phyloP scores from a whole-genome alignment of 768 basidiomycete genomes.

The Royoungia palumana region DNA sequence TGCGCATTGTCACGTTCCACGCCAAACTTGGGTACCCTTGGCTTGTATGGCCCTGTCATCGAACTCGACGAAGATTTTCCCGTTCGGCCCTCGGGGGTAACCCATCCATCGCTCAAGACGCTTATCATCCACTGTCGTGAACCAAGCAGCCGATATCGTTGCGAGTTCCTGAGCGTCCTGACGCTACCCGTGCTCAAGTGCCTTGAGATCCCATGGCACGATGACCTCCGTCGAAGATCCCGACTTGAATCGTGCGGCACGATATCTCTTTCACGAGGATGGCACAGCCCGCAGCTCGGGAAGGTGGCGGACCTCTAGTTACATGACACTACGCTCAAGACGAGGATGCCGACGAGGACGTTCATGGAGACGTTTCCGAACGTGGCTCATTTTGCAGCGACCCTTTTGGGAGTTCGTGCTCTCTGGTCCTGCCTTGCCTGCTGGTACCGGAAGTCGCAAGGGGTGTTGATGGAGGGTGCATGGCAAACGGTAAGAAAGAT shows the following conservation, averaged over 20 bases:
- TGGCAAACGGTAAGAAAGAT: conserved; percentile 9
- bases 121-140: conserved; percentile 16
- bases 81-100: neutral
- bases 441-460: neutral
- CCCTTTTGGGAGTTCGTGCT: conserved; percentile 9
- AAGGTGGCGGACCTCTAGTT: conserved; percentile 10
- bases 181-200: conserved; percentile 4
- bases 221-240: conserved; percentile 12
- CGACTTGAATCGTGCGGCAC: neutral
- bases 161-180: conserved; percentile 10
- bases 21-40: conserved; percentile 6
- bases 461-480: conserved; percentile 1
- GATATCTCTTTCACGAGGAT: conserved; percentile 11
- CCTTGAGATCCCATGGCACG: conserved; percentile 19
- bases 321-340: conserved; percentile 6
- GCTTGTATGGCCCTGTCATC: conserved; percentile 16
- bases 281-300: conserved; percentile 10
- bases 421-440: neutral
- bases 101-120: conserved; percentile 6
- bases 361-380: conserved; percentile 16
- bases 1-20: conserved; percentile 11
- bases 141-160: conserved; percentile 14
- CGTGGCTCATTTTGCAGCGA: conserved; percentile 9
- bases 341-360: conserved; percentile 14
- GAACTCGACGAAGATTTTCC: conserved; percentile 9